Evolutionary conservation across 805 yeast genomes (phyloP).

Genomic region (Lipomyces mesembrius): DNA sequence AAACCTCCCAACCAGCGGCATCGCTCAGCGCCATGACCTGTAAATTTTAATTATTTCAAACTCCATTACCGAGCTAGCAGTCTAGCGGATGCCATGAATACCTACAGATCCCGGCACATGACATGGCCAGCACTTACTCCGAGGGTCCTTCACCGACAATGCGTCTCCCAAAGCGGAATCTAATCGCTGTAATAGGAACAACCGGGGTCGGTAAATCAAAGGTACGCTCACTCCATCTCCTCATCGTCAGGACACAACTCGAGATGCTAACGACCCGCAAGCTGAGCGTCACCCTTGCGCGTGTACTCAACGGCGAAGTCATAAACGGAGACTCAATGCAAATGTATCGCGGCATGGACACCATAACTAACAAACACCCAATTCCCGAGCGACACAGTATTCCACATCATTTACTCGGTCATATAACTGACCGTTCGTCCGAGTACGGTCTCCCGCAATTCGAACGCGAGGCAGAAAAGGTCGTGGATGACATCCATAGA

Average conservation of each 20-base stretch:
- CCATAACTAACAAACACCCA: slow-evolving; percentile 93
- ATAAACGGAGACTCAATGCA: slow-evolving; percentile 98
- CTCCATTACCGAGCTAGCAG: background rate
- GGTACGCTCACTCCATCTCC: slow-evolving; percentile 42
- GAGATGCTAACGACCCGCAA: slow-evolving; percentile 37
- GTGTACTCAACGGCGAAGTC: slow-evolving; percentile 78
- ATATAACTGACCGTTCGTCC: slow-evolving; percentile 69
- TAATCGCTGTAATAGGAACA: slow-evolving; percentile 81
- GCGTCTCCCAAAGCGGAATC: slow-evolving; percentile 40
- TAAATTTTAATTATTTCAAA: background rate
- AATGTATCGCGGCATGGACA: slow-evolving; percentile 72
- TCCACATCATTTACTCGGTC: slow-evolving; percentile 86
- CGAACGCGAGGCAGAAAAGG: slow-evolving; percentile 65
- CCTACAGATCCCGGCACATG: background rate
- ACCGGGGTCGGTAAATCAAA: slow-evolving; percentile 97
- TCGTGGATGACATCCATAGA: slow-evolving; percentile 62
- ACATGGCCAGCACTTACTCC: background rate
- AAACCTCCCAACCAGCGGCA: background rate
- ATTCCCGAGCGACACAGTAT: slow-evolving; percentile 71
- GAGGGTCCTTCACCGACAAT: background rate
- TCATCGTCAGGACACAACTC: background rate
- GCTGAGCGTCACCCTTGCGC: slow-evolving; percentile 78
- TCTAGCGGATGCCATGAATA: background rate
- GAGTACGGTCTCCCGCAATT: slow-evolving; percentile 83
- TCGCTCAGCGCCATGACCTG: background rate